Evolutionary conservation across 345 rosid genomes (phyloP).

Genomic region (Mallotus nudiflorus): DNA sequence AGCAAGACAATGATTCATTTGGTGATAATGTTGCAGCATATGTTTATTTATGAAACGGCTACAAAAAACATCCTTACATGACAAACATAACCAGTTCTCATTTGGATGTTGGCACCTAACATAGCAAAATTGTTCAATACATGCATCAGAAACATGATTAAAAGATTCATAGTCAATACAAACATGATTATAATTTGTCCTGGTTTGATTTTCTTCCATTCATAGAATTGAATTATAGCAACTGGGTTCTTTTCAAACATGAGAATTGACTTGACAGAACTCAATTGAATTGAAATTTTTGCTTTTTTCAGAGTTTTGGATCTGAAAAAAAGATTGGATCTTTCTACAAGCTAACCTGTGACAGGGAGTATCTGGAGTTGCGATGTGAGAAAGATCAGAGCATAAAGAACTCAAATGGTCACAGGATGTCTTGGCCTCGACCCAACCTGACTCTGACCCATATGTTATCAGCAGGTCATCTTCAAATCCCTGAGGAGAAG

Average conservation of each 20-base stretch:
- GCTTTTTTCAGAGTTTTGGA: too few species aligned
- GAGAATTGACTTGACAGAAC: not conserved
- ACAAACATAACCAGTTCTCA: constrained; percentile 87
- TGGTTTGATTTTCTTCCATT: too few species aligned
- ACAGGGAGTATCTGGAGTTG: constrained; percentile 71
- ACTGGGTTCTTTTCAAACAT: too few species aligned
- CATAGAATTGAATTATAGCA: not conserved
- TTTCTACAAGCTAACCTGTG: constrained; percentile 46
- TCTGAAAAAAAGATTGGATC: too few species aligned
- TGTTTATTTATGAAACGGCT: constrained; percentile 92
- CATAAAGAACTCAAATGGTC: constrained; percentile 71
- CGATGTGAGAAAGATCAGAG: constrained; percentile 61
- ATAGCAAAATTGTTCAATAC: constrained; percentile 11
- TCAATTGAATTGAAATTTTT: too few species aligned
- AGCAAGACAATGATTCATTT: constrained; percentile 60
- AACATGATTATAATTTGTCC: not conserved
- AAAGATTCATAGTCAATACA: too few species aligned
- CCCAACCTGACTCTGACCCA: constrained; percentile 91
- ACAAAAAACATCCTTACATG: constrained; percentile 82
- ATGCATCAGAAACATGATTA: not conserved
- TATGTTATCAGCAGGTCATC: constrained; percentile 34
- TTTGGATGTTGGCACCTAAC: constrained; percentile 72
- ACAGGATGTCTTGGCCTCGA: constrained; percentile 73
- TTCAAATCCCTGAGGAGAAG: constrained; percentile 20
- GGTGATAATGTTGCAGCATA: constrained; percentile 74